phyloP scores from a whole-genome alignment of 1,284 basidiomycete species.

The Melampsora larici-populina region DNA sequence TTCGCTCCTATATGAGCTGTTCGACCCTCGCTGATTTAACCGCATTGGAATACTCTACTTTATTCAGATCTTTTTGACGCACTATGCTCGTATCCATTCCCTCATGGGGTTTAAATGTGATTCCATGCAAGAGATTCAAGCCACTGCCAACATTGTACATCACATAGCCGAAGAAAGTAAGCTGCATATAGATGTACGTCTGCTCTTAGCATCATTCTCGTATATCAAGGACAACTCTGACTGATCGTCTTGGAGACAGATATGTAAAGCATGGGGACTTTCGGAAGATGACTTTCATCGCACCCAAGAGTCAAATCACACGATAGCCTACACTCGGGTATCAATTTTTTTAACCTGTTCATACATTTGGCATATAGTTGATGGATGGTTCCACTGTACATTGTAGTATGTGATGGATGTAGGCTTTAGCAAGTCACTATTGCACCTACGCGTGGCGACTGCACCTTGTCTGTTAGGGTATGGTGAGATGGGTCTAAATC shows the following conservation, averaged over 20 bases:
- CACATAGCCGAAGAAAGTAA: constrained; percentile 67
- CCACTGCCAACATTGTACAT: constrained; percentile 66
- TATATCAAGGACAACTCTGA: neutral
- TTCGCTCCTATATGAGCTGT: neutral
- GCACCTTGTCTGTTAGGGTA: constrained; percentile 86
- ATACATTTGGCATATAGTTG: constrained; percentile 58
- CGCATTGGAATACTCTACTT: too few relatives aligned
- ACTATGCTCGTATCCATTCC: constrained; percentile 57
- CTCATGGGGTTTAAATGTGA: constrained; percentile 74
- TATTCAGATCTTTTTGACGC: constrained; percentile 29
- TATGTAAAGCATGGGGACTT: constrained; percentile 20
- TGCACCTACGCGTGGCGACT: constrained; percentile 73
- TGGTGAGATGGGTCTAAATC: constrained; percentile 76
- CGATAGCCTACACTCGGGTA: constrained; percentile 30
- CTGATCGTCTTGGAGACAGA: constrained; percentile 60
- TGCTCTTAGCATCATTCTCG: neutral
- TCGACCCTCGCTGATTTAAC: neutral
- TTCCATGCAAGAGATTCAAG: constrained; percentile 64
- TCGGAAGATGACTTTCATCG: constrained; percentile 2
- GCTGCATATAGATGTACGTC: constrained; percentile 63
- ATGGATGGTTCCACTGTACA: constrained; percentile 63
- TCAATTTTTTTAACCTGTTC: neutral
- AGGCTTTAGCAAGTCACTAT: constrained; percentile 68
- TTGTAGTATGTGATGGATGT: constrained; percentile 73
- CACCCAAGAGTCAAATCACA: constrained; percentile 17